Percentiles rank a stretch among this genome's conserved stretches.
phyloP scores from a whole-genome alignment of 306 rosid genomes.

The Carpinus fangiana region DNA sequence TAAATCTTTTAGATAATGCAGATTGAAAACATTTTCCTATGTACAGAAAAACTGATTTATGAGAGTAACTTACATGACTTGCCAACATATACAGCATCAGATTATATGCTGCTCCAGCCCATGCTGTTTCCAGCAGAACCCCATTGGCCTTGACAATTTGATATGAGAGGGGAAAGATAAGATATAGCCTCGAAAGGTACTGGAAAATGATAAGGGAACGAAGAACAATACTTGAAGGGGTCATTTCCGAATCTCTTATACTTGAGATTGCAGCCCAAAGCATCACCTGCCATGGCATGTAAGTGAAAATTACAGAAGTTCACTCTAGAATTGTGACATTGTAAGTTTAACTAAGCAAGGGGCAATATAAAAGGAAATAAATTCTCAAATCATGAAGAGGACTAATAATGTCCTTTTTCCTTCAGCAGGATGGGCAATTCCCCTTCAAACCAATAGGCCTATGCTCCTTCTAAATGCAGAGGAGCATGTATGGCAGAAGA shows the following conservation, averaged over 20 bases:
- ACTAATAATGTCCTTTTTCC: not conserved
- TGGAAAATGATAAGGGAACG: conserved; percentile 51
- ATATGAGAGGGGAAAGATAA: conserved; percentile 53
- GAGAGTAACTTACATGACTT: conserved; percentile 52
- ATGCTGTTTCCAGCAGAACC: conserved; percentile 61
- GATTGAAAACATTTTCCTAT: not conserved
- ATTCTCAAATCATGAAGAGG: not conserved
- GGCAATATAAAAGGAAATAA: not conserved
- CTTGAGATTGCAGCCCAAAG: conserved; percentile 58
- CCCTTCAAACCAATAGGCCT: not conserved
- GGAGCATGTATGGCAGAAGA: no score
- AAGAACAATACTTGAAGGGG: conserved; percentile 43
- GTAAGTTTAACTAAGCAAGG: conserved; percentile 15
- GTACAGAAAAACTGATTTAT: not conserved
- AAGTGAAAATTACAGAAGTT: conserved; percentile 7
- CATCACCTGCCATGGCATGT: conserved; percentile 40
- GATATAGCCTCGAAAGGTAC: conserved; percentile 58
- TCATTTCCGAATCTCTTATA: conserved; percentile 46
- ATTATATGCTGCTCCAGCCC: conserved; percentile 70
- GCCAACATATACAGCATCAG: conserved; percentile 61
- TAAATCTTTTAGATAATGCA: not conserved
- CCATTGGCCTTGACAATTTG: conserved; percentile 56
- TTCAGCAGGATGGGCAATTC: not conserved
- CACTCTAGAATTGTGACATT: not conserved
- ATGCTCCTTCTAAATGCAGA: not conserved